These are phyloP conservation scores for Aspergillus chevalieri DNA, from an alignment of 2,329 filamentous ascomycete genomes.

Conservation along the genomic window DNA sequence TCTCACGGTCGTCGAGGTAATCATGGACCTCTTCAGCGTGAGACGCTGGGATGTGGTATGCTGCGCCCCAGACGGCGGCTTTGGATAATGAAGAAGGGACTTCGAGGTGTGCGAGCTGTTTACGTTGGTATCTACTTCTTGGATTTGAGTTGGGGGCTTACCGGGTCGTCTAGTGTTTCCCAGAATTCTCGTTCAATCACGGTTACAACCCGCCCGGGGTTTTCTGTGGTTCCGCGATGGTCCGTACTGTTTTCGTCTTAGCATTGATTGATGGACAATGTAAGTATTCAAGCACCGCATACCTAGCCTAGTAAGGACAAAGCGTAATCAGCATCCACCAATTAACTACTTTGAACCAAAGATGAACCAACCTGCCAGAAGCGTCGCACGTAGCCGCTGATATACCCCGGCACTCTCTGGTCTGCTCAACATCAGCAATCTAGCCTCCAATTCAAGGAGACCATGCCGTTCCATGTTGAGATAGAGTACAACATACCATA, in stretches of 20 bases:
- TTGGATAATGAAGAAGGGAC: constrained; percentile 13
- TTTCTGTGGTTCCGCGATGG: constrained; percentile 82
- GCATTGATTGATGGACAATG: not conserved
- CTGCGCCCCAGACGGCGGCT: constrained; percentile 77
- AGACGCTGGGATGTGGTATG: constrained; percentile 71
- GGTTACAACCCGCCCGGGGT: constrained; percentile 86
- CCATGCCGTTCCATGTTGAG: not conserved
- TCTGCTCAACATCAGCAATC: constrained; percentile 50
- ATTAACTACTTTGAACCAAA: not conserved
- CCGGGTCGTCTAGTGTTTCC: constrained; percentile 65
- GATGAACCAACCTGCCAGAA: constrained; percentile 83
- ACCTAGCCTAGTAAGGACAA: constrained; percentile 25
- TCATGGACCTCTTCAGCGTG: constrained; percentile 74
- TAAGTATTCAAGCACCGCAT: constrained; percentile 1
- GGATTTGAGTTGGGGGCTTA: constrained; percentile 22
- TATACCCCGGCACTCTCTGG: constrained; percentile 77
- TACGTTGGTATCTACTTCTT: not conserved
- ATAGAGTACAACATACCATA: constrained; percentile 58
- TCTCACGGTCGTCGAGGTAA: constrained; percentile 93
- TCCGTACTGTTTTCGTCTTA: constrained; percentile 61
- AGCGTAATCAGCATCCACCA: not conserved
- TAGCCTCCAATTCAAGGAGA: not conserved
- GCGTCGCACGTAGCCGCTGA: constrained; percentile 84
- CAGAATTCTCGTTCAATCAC: constrained; percentile 81
- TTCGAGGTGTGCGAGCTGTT: constrained; percentile 30